Base-by-base conservation (phyloP, 2,329 filamentous ascomycete species). In the Xylariales sp. region DNA sequence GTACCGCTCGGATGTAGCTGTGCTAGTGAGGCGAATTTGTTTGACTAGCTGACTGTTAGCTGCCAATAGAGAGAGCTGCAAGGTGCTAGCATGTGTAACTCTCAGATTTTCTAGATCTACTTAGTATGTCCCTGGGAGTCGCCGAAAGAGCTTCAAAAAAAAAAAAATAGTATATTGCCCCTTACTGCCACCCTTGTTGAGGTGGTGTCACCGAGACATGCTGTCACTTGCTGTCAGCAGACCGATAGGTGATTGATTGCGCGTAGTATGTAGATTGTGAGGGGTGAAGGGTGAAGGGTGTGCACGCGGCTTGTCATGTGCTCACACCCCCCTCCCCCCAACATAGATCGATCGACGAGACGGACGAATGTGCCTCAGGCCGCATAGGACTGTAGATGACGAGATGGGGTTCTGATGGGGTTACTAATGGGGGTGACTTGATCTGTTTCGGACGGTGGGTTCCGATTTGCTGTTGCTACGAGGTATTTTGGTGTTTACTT, bases 401-500 rank as follows among this genome's bases (percentile, higher is more conserved):
- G 39, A 34, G 34, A 53, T 6, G n/a, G 28, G 23, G 23, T 23
- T 23, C 23, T 23, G 23, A 23, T 2, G 23, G 23, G 23, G 23
- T 23, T 23, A 23, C 23, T 23, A 23, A 23, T 23, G 23, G 23
- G 23, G 12, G 18, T 55, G 50, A 52, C 36, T 45, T n/a, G 14
- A 32, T 6, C 34, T 57, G 52, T 53, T 50, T 66, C 28, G 41
- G 46, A 57, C 39, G 43, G 10, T 50, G 32, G 32, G 34, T 16
- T 32, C 43, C 28, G 23, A 56, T 49, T 56, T 56, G 43, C 16
- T 34, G 41, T 50, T 49, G 43, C 36, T 48, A 53, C 36, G 49
- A 60, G 59, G 41, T 39, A 49, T 36, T 41, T 49, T 62, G 3
- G 7, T 63, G 53, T 50, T 50, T n/a, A 63, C 32, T 14, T 45